Evolutionary conservation across 2,329 filamentous ascomycete species (phyloP), one percentile per base, ranked within the genome.

Genomic region (Fusarium sp.): DNA sequence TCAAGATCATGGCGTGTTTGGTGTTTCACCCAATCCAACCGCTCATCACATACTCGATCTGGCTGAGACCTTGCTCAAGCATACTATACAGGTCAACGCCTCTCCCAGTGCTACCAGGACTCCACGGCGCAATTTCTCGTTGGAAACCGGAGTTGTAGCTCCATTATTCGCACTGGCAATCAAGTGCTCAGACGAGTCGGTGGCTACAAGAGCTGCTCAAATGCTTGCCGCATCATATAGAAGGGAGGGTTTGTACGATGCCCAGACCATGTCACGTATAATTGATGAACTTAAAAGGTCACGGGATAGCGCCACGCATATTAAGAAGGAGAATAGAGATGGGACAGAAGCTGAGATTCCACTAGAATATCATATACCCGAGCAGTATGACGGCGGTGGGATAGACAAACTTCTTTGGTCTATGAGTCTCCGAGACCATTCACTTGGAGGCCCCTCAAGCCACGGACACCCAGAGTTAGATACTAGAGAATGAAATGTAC

Each of bases 161-260:
- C 72, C 72, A 4, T 26, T 74, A 12, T 70, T 73, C 9, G 65
- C 45, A 26, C 33, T 74, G 47, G 72, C 71, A 15, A 30, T 74
- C 9, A 74, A 74, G 28, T 74, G 68, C 20, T 71, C 72, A 4
- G 72, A 74, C n/a, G 56, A 64, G 8, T 61, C 56, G 0, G 45
- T 72, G 10, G 36, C 41, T 7, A 48, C 31, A 20, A 66, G 61
- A 35, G 68, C 71, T 6, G 36, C 38, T 10, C 30, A 65, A 7
- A 45, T 74, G 33, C 72, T 74, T 15, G 41, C 59, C 15, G 39
- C 45, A 1, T 72, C 55, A 5, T 39, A 65, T 8, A 67, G 72
- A 48, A 58, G 72, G 14, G 72, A 74, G 18, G 72, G 72, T 6
- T 16, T 74, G 16, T 74, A 74, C n/a, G 72, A 74, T 41, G 59